phyloP scores from a whole-genome alignment of 1,284 basidiomycete genomes.

The Fomes fomentarius region DNA sequence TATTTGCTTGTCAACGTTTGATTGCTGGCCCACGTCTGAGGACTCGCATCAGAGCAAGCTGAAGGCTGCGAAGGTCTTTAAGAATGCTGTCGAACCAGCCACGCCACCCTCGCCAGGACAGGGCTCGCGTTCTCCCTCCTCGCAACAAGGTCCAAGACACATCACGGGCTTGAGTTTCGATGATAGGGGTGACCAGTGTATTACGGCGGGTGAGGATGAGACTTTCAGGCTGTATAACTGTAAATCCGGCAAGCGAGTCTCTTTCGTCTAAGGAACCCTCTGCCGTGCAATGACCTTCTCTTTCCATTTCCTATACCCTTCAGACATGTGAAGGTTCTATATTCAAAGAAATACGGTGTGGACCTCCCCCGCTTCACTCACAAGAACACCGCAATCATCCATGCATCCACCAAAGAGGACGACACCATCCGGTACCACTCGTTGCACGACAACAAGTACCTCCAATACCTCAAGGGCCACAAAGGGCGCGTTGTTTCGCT shows the following conservation, averaged over 20 bases:
- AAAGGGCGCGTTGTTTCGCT: slow-evolving; percentile 87
- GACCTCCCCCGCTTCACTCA: slow-evolving; percentile 95
- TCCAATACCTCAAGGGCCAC: slow-evolving; percentile 96
- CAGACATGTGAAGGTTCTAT: slow-evolving; percentile 77
- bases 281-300: slow-evolving; percentile 30
- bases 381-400: slow-evolving; percentile 80
- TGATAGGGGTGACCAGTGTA: slow-evolving; percentile 83
- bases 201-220: slow-evolving; percentile 94
- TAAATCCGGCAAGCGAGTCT: slow-evolving; percentile 89
- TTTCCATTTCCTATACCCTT: slow-evolving; percentile 14
- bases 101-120: slow-evolving; percentile 51
- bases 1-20: slow-evolving; percentile 17
- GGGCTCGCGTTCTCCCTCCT: slow-evolving; percentile 38
- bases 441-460: slow-evolving; percentile 93
- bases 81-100: slow-evolving; percentile 67
- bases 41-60: slow-evolving; percentile 57
- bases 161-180: slow-evolving; percentile 93
- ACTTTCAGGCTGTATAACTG: slow-evolving; percentile 89
- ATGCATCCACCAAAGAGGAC: slow-evolving; percentile 95
- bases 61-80: slow-evolving; percentile 91
- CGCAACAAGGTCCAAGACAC: slow-evolving; percentile 57
- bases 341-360: slow-evolving; percentile 97
- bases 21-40: slow-evolving; percentile 1
- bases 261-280: slow-evolving; percentile 29
- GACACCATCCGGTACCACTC: slow-evolving; percentile 96